Base-by-base conservation (phyloP, 2,329 filamentous ascomycete genomes). In the Colletotrichum costaricense region DNA sequence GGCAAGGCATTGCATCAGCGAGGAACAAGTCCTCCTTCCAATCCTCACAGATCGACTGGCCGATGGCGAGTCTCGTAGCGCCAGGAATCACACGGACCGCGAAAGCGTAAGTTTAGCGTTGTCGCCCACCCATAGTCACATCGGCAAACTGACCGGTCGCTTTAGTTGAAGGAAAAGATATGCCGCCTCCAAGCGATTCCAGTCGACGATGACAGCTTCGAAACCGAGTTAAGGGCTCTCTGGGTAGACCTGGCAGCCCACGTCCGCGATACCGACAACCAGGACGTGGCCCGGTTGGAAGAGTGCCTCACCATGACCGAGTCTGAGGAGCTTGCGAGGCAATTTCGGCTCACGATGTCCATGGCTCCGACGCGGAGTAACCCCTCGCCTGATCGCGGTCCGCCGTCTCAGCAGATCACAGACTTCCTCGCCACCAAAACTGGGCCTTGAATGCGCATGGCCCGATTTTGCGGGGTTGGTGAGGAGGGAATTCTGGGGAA, bases 1-100 rank as follows among this genome's bases (percentile, higher is more conserved):
- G 6, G 72, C 72, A n/a, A n/a, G 72, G 16, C 72, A 74, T 26
- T 74, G 72, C 26, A 60, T 72, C 22, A 72, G 68, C 26, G 72
- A 74, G 22, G 68, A 72, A 28, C 58, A 68, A 46, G 38, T 74
- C 2, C 54, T 74, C n/a, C 57, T 72, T 4, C 72, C 72, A 2
- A 30, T 26, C 11, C 63, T 74, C 12, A 63, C 30, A 24, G 63
- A 67, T 9, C 63, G 54, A 7, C 35, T 74, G 24, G 19, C 38
- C 3, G 72, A 74, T 49, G 72, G 72, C 26, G 33, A 28, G n/a
- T 63, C 68, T 6, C 38, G 72, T 12, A 38, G 72, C 42, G 58
- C 70, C 28, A 63, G 49, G 26, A 72, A 72, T 14, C 46, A 55
- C 24, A 56, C 42, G 2, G 63, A 72, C 7, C 64, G 63, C 5